phyloP scores from a whole-genome alignment of 139 green algal species.

The Eudorina sp. region DNA sequence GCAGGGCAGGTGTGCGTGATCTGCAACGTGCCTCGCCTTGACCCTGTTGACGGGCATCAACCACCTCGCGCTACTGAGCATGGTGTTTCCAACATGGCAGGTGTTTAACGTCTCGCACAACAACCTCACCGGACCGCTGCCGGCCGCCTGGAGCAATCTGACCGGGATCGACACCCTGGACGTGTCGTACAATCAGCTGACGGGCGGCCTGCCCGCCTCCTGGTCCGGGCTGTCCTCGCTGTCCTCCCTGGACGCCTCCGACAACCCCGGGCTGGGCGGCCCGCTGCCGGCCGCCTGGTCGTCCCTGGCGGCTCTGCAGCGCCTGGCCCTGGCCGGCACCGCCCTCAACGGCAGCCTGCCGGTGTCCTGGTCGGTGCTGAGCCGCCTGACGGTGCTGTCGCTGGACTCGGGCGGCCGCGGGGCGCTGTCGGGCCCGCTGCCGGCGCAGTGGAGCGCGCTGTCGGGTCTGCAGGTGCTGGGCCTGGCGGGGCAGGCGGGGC shows the following conservation, averaged over 20 bases:
- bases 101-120: too few species aligned
- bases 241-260: neutral
- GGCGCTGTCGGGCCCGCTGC: neutral
- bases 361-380: neutral
- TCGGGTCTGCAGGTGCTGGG: neutral
- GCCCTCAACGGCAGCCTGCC: slow-evolving; percentile 24
- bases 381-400: neutral
- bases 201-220: neutral
- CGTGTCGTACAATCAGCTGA: neutral
- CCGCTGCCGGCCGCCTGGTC: slow-evolving; percentile 19
- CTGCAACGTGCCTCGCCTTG: too few species aligned
- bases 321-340: neutral
- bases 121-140: too few species aligned
- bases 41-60: too few species aligned
- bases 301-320: neutral
- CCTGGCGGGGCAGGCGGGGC: neutral
- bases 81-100: too few species aligned
- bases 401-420: neutral
- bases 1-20: too few species aligned
- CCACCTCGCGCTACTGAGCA: too few species aligned
- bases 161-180: too few species aligned
- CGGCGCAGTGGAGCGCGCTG: neutral
- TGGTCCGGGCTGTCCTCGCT: neutral
- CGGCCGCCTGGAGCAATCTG: too few species aligned
- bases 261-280: neutral